Conservation (phyloP, 1,139 yeast species). For the Pichia sp. region DNA sequence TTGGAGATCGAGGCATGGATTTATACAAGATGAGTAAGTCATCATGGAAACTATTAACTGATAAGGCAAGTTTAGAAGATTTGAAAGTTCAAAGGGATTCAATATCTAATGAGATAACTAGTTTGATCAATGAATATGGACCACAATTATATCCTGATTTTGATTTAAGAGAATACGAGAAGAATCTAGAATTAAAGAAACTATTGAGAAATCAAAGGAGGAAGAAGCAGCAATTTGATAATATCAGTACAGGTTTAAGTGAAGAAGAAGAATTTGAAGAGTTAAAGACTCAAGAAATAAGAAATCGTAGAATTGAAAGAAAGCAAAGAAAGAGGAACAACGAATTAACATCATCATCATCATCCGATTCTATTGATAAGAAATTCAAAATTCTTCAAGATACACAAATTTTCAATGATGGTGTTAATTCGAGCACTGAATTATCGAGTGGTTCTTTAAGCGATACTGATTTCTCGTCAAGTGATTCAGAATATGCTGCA, state of each 20-base stretch:
- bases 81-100: slow-evolving; percentile 49
- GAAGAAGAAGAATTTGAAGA: slow-evolving; percentile 52
- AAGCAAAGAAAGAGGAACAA: slow-evolving; percentile 10
- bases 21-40: slow-evolving; percentile 78
- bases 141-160: slow-evolving; percentile 77
- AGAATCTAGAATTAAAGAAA: slow-evolving; percentile 36
- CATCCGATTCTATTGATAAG: slow-evolving; percentile 4
- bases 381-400: slow-evolving; percentile 20
- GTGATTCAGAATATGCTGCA: slow-evolving; percentile 19
- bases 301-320: slow-evolving; percentile 34
- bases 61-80: slow-evolving; percentile 47
- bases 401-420: slow-evolving; percentile 27
- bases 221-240: slow-evolving; percentile 30
- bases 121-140: slow-evolving; percentile 63
- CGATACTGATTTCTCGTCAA: slow-evolving; percentile 20
- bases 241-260: slow-evolving; percentile 35
- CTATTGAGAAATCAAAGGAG: slow-evolving; percentile 38
- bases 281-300: slow-evolving; percentile 44
- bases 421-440: slow-evolving; percentile 25
- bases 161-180: slow-evolving; percentile 46
- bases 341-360: neutral
- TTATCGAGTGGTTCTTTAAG: slow-evolving; percentile 22
- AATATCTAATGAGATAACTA: slow-evolving; percentile 55
- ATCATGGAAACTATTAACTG: slow-evolving; percentile 61
- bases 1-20: slow-evolving; percentile 93